Conservation (phyloP, 192 early-diverging fungal genomes). For the Pecoramyces ruminantium region DNA sequence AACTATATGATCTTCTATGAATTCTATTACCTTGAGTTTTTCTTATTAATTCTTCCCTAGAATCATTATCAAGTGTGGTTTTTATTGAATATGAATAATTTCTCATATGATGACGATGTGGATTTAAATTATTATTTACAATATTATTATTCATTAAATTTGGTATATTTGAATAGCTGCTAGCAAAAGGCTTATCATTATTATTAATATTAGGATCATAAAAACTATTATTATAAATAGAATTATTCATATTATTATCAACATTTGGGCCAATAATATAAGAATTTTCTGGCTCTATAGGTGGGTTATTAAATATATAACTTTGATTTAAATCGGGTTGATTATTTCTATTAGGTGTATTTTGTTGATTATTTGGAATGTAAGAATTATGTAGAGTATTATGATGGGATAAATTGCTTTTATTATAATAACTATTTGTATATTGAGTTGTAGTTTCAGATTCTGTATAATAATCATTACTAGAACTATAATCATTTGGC, state of each 20-base stretch:
- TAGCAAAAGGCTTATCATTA: too few species aligned
- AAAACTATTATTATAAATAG: too few species aligned
- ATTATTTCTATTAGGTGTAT: not conserved
- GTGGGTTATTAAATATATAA: not conserved
- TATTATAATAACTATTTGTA: not conserved
- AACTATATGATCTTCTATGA: not conserved
- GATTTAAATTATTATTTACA: too few species aligned
- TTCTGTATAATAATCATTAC: not conserved
- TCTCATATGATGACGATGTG: not conserved
- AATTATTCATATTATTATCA: not conserved
- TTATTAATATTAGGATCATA: not conserved
- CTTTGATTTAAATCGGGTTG: not conserved
- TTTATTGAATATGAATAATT: not conserved
- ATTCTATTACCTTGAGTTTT: not conserved
- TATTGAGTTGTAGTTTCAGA: not conserved
- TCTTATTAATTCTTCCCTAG: not conserved
- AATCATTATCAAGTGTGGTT: not conserved
- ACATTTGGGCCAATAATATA: not conserved
- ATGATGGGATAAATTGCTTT: not conserved
- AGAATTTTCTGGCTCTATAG: not conserved
- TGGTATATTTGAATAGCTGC: too few species aligned
- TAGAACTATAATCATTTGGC: not conserved
- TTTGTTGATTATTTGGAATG: not conserved
- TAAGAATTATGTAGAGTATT: not conserved
- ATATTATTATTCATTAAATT: too few species aligned